Evolutionary conservation across 1,284 basidiomycete genomes (phyloP), one percentile per base, ranked within the genome.

Genomic region (Marasmius sp.): DNA sequence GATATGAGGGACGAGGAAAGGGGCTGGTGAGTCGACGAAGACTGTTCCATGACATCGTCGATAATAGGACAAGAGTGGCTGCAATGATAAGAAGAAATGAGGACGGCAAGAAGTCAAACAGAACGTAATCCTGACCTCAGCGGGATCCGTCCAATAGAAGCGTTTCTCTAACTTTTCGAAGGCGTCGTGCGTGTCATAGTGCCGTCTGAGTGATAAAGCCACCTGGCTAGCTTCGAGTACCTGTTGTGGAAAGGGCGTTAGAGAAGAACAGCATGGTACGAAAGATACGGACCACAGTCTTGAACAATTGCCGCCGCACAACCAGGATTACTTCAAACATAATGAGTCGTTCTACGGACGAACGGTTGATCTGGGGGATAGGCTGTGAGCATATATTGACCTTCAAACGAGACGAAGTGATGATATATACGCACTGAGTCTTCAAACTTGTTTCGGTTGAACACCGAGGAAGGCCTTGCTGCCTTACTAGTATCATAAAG

Each of bases 1-100:
- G 41, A 64, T 64, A 27, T 64, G 62, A 36, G 62, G 62, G 33
- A 64, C 47, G 37, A 37, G 50, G 59, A 61, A 64, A 22, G 62
- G 62, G 27, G 56, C 48, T 36, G 62, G 36, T n/a, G 62, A 64
- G 56, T 64, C 59, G 41, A 64, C 55, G 50, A 64, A 53, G 14
- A 61, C 53, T 14, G 59, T 58, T 3, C 51, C 36, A 33, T 51
- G 56, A 51, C 48, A 47, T 5, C 53, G 36, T 18, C 57, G 55
- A 27, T 52, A 58, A n/a, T 39, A 38, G 7, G 50, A 43, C 10
- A 64, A 20, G n/a, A 64, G 41, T n/a, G 62, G 52, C 62, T 64
- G n/a, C 14, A 56, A 11, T 20, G 27, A 22, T 37, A 38, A n/a
- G 49, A 11, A 53, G 39, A 43, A 38, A 16, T 49, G 45, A 48